phyloP scores from a whole-genome alignment of 352 stramenopile species.

The Pythium aquatile region DNA sequence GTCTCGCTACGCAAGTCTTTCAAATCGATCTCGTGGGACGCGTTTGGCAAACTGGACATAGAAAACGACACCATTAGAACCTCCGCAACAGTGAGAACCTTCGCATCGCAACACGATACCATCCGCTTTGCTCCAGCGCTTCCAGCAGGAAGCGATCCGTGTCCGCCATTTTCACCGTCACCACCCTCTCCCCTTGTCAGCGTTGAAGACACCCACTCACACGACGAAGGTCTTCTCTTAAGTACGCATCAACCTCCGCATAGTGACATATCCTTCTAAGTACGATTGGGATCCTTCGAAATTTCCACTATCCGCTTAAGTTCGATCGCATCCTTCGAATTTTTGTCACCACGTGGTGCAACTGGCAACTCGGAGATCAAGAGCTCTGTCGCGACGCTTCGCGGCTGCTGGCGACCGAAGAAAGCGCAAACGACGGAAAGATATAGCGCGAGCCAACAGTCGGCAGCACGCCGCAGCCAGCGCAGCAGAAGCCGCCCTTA shows the following conservation, averaged over 20 bases:
- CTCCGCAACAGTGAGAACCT: not conserved
- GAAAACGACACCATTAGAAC: slow-evolving; percentile 10
- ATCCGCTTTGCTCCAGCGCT: slow-evolving; percentile 26
- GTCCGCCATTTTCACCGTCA: slow-evolving; percentile 20
- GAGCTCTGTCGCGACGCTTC: slow-evolving; percentile 4
- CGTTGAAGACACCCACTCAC: too few relatives aligned
- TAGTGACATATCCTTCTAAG: slow-evolving; percentile 9
- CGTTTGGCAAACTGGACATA: slow-evolving; percentile 3
- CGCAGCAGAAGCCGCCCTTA: not conserved
- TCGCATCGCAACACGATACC: slow-evolving; percentile 9
- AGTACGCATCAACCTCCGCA: slow-evolving; percentile 8
- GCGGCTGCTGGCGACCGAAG: slow-evolving; percentile 3
- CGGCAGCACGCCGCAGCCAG: not conserved
- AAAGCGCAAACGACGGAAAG: slow-evolving; percentile 4
- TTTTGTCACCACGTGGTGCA: not conserved
- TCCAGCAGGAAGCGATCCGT: slow-evolving; percentile 29
- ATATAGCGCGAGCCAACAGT: slow-evolving; percentile 1
- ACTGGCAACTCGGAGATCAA: not conserved
- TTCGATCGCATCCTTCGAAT: not conserved
- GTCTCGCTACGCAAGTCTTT: slow-evolving; percentile 40
- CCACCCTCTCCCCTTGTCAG: not conserved
- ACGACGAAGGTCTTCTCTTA: slow-evolving; percentile 4
- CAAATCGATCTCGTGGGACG: slow-evolving; percentile 12
- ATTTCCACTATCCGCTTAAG: not conserved
- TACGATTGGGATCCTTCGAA: slow-evolving; percentile 2